Evolutionary conservation across 495 filamentous ascomycete species (phyloP).

Genomic region (Neurospora sublineolata): DNA sequence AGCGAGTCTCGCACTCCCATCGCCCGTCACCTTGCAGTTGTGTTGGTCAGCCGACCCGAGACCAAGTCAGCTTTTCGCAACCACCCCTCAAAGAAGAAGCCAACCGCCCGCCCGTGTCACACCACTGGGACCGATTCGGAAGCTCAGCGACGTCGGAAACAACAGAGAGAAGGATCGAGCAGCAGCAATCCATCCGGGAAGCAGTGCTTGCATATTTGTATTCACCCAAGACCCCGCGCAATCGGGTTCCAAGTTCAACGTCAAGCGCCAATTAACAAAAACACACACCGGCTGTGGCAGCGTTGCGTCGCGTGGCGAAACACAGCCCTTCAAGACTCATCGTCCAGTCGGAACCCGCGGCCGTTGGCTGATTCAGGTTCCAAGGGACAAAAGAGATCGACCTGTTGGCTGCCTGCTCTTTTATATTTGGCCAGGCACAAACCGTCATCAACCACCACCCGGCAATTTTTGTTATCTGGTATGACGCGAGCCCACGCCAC

Average conservation of each 20-base stretch:
- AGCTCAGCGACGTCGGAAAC: neutral
- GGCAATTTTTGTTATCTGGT: slow-evolving; percentile 16
- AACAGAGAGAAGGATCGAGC: neutral
- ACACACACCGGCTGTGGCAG: neutral
- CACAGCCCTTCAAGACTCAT: neutral
- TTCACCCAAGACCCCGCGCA: neutral
- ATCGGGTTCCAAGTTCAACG: neutral
- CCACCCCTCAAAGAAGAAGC: neutral
- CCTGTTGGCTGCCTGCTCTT: neutral
- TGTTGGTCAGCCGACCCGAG: neutral
- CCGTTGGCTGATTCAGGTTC: slow-evolving; percentile 1
- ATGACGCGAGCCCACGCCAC: slow-evolving; percentile 19
- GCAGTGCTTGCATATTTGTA: slow-evolving; percentile 6
- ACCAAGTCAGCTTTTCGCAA: neutral
- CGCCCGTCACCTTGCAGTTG: neutral
- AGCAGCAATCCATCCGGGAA: neutral
- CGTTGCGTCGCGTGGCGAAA: neutral
- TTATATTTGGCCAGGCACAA: slow-evolving; percentile 1
- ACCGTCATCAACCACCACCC: neutral
- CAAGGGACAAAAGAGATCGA: neutral
- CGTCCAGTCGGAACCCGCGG: neutral
- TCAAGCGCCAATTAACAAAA: neutral
- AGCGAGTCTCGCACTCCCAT: neutral
- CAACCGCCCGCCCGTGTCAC: neutral
- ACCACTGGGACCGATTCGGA: neutral